A percentile compares a stretch with the other conserved stretches of the same genome.
phyloP scores from a whole-genome alignment of 352 stramenopile genomes.

The Saprolegnia diclina region DNA sequence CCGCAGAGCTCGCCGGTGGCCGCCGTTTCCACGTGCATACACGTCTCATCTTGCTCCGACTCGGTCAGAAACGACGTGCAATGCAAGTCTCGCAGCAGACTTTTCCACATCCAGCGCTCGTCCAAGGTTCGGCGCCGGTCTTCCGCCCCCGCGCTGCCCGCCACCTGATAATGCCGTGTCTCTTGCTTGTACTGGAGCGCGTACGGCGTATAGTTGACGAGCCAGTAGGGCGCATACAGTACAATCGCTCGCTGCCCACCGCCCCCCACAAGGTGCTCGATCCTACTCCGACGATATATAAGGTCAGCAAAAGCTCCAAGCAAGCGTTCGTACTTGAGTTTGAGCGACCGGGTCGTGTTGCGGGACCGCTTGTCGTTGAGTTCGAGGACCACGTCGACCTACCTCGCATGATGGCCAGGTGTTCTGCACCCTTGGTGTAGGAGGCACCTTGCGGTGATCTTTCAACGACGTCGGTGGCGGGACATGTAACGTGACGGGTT shows the following conservation, averaged over 20 bases:
- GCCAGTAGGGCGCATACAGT: conserved; percentile 21
- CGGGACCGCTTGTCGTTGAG: not conserved
- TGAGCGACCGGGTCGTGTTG: conserved; percentile 11
- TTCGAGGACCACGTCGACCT: conserved; percentile 17
- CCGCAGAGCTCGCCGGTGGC: not conserved
- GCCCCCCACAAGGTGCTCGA: conserved; percentile 20
- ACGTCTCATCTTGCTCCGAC: not conserved
- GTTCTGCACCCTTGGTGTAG: not conserved
- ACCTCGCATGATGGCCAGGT: not conserved
- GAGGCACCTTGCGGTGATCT: not conserved
- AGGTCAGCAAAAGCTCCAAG: not conserved
- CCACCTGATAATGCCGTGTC: conserved; percentile 20
- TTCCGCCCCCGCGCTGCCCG: not conserved
- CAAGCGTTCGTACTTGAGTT: conserved; percentile 12
- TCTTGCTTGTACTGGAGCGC: conserved; percentile 24
- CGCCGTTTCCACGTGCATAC: not conserved
- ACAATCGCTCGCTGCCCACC: conserved; percentile 17
- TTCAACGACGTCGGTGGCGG: not conserved
- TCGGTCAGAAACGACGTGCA: not conserved
- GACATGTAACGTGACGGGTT: conserved; percentile 12
- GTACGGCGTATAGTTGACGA: conserved; percentile 24
- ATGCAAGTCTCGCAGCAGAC: conserved; percentile 3
- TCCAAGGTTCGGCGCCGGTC: conserved; percentile 10
- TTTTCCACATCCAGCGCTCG: conserved; percentile 8
- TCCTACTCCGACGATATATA: not conserved